These are phyloP conservation scores for Salix arbutifolia DNA, from an alignment of 345 rosid species.

Conservation along the genomic window DNA sequence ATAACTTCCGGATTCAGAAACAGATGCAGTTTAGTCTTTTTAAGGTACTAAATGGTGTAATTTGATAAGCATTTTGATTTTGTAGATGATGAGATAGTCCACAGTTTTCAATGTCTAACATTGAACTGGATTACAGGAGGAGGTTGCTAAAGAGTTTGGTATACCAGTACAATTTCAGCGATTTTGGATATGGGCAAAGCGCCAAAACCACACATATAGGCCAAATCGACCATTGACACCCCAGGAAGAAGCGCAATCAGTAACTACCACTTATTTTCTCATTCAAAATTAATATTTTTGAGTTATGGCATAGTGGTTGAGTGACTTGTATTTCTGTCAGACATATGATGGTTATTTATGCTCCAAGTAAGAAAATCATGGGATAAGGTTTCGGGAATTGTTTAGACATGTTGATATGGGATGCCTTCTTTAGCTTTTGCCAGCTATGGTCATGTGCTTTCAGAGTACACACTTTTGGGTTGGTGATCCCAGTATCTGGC, in stretches of 20 bases:
- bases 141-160: slow-evolving; percentile 88
- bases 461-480: neutral
- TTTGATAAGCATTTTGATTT: neutral
- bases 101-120: neutral
- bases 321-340: neutral
- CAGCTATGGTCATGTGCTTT: neutral
- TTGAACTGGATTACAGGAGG: slow-evolving; percentile 51
- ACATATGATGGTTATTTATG: neutral
- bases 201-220: slow-evolving; percentile 92
- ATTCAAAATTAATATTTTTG: neutral
- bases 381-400: neutral
- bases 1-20: slow-evolving; percentile 82
- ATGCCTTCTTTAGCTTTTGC: neutral
- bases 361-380: neutral
- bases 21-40: slow-evolving; percentile 66
- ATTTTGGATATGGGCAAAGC: slow-evolving; percentile 97
- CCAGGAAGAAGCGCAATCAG: slow-evolving; percentile 75
- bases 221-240: slow-evolving; percentile 75
- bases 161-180: slow-evolving; percentile 78
- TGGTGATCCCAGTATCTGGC: neutral
- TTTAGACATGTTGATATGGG: neutral
- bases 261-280: slow-evolving; percentile 17
- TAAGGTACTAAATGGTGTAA: slow-evolving; percentile 54
- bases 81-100: neutral
- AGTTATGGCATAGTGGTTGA: neutral